A percentile compares a stretch with the other conserved stretches of the same genome.
phyloP scores from a whole-genome alignment of 2,329 filamentous ascomycete genomes.

The Chaetomium globosum region DNA sequence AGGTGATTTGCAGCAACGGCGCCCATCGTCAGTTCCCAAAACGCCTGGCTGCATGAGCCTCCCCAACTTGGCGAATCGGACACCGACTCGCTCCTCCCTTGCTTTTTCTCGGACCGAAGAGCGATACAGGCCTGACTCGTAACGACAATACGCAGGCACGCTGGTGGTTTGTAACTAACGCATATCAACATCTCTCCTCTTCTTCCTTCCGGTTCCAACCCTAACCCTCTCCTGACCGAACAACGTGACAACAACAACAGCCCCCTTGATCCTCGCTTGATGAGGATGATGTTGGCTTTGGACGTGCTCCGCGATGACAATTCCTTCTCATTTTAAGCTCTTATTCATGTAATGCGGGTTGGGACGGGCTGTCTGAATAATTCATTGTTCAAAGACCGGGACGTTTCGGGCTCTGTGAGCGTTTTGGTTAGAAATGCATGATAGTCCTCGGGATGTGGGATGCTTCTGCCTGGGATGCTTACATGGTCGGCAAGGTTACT shows the following conservation, averaged over 20 bases:
- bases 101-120: not conserved
- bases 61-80: not conserved
- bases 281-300: too few species aligned
- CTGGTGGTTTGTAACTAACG: not conserved
- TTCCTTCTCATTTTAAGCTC: too few species aligned
- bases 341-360: too few species aligned
- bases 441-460: not conserved
- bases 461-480: not conserved
- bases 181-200: not conserved
- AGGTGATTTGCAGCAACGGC: conserved; percentile 1
- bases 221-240: not conserved
- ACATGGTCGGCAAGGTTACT: too few species aligned
- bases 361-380: too few species aligned
- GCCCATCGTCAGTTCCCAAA: conserved; percentile 16
- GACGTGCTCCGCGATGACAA: too few species aligned
- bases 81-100: not conserved
- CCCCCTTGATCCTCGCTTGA: not conserved
- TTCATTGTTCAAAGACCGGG: not conserved
- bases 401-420: too few species aligned
- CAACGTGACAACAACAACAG: not conserved
- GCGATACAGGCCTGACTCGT: not conserved
- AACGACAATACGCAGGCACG: not conserved
- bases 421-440: not conserved
- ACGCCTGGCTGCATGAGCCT: conserved; percentile 10
- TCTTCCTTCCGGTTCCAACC: not conserved